Conservation (phyloP, 345 rosid genomes). For the Camelina neglecta region DNA sequence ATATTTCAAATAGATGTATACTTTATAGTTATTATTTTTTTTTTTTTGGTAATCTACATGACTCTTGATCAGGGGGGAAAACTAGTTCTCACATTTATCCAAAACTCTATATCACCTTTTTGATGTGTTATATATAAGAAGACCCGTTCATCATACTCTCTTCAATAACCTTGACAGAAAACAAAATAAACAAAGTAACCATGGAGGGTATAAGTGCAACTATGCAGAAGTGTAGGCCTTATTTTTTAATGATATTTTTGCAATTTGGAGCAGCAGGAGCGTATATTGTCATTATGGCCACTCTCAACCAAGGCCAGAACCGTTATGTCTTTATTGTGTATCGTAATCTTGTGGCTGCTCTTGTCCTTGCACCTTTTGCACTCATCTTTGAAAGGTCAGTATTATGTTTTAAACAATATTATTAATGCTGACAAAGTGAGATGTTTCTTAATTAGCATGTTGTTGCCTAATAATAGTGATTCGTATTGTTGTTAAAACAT, state of each 20-base stretch:
- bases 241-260: constrained; percentile 68
- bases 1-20: constrained; percentile 8
- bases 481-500: neutral
- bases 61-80: constrained; percentile 32
- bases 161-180: neutral
- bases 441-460: constrained; percentile 6
- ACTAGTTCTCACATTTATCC: constrained; percentile 33
- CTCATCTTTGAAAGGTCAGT: constrained; percentile 69
- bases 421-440: neutral
- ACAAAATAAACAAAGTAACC: neutral
- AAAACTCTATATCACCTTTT: constrained; percentile 41
- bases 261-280: constrained; percentile 76
- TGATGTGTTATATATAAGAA: constrained; percentile 38
- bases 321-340: constrained; percentile 73
- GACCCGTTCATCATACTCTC: constrained; percentile 20
- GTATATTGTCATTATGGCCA: constrained; percentile 60
- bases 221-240: constrained; percentile 54
- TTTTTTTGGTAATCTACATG: constrained; percentile 30
- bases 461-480: neutral
- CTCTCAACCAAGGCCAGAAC: constrained; percentile 81
- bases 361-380: constrained; percentile 79
- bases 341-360: constrained; percentile 74
- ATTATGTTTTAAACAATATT: neutral
- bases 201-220: constrained; percentile 29
- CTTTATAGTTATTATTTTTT: constrained; percentile 13